Evolutionary conservation across 2,329 filamentous ascomycete genomes (phyloP).

Genomic region (Domatiomyces catenatus): DNA sequence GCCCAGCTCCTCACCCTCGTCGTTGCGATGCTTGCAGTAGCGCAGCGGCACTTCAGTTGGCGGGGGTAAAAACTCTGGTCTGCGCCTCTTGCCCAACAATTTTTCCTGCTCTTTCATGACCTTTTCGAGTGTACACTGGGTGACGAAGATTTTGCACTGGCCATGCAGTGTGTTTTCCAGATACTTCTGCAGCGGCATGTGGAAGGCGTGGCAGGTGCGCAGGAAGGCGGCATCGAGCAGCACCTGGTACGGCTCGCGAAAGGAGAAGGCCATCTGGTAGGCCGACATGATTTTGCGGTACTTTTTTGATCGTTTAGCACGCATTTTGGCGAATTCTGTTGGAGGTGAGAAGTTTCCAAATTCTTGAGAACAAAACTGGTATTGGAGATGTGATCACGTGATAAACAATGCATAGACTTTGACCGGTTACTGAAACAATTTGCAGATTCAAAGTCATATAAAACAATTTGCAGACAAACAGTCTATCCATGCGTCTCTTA

Average conservation of each 20-base stretch:
- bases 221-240: constrained; percentile 78
- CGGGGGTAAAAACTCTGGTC: constrained; percentile 30
- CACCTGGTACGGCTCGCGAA: constrained; percentile 88
- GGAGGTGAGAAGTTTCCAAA: background rate
- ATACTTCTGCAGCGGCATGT: constrained; percentile 70
- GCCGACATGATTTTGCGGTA: constrained; percentile 89
- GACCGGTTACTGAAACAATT: too few relatives aligned
- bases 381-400: background rate
- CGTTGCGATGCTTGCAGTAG: constrained; percentile 33
- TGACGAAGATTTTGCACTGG: constrained; percentile 72
- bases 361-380: background rate
- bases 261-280: constrained; percentile 73
- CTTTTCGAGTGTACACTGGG: constrained; percentile 43
- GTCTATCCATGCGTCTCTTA: too few relatives aligned
- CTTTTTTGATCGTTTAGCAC: constrained; percentile 54
- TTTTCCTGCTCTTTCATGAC: constrained; percentile 25
- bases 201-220: constrained; percentile 63
- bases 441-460: too few relatives aligned
- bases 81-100: constrained; percentile 16
- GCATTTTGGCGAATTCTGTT: constrained; percentile 34
- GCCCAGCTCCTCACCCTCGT: constrained; percentile 21
- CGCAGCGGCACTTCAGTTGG: constrained; percentile 31
- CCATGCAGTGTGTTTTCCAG: constrained; percentile 75
- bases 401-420: too few relatives aligned
- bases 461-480: too few relatives aligned